phyloP scores from a whole-genome alignment of 2,329 filamentous ascomycete species.

The Teratosphaeria nubilosa region DNA sequence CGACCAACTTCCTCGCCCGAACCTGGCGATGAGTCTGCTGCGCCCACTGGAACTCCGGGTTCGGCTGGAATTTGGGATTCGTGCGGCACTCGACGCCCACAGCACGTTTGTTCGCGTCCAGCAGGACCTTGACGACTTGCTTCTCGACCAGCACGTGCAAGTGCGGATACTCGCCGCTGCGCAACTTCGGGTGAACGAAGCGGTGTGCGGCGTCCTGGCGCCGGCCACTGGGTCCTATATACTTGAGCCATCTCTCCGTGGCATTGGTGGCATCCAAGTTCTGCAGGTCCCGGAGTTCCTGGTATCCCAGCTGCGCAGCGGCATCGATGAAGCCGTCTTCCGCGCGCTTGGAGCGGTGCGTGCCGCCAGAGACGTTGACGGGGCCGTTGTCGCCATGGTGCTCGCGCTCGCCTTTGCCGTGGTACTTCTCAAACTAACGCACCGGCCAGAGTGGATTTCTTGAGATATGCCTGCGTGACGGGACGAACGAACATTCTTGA shows the following conservation, averaged over 20 bases:
- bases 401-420: conserved; percentile 34
- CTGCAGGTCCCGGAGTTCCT: conserved; percentile 45
- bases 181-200: conserved; percentile 45
- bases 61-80: conserved; percentile 32
- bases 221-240: conserved; percentile 41
- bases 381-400: conserved; percentile 47
- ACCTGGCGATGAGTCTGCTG: conserved; percentile 35
- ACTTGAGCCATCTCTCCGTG: conserved; percentile 38
- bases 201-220: conserved; percentile 49
- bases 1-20: conserved; percentile 46
- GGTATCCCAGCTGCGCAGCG: conserved; percentile 38
- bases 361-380: conserved; percentile 42
- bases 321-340: conserved; percentile 44
- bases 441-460: not conserved
- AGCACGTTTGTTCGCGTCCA: conserved; percentile 37
- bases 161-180: conserved; percentile 43
- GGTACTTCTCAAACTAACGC: conserved; percentile 45
- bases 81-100: conserved; percentile 48
- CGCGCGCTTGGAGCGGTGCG: conserved; percentile 28
- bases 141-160: conserved; percentile 50
- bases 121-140: conserved; percentile 40
- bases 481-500: conserved; percentile 37
- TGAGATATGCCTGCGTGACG: not conserved
- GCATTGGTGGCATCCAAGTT: conserved; percentile 37
- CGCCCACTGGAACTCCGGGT: conserved; percentile 20